Evolutionary conservation across 2,329 filamentous ascomycete species (phyloP).

Genomic region (Cytospora piceae): DNA sequence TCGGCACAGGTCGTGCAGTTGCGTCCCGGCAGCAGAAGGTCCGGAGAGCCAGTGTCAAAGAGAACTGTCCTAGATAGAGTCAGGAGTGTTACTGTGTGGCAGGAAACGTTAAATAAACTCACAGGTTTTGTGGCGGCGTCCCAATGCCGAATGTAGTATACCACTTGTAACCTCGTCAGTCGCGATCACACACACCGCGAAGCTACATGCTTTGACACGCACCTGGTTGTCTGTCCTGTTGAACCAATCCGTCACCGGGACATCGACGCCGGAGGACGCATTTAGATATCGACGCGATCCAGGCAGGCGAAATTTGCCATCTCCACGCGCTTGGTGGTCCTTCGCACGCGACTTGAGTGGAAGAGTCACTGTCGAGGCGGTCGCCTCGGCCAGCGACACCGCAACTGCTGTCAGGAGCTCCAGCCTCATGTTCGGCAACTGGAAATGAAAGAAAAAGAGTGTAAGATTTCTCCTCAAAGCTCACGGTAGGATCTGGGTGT

Average conservation of each 20-base stretch:
- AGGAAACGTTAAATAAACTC: too few relatives aligned
- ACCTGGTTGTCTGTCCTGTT: constrained; percentile 27
- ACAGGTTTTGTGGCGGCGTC: constrained; percentile 36
- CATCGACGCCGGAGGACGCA: constrained; percentile 3
- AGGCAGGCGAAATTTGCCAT: constrained; percentile 1
- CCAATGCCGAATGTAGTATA: constrained; percentile 31
- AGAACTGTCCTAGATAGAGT: constrained; percentile 35
- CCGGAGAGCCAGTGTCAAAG: constrained; percentile 38
- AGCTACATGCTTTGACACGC: not conserved
- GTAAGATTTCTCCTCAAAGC: not conserved
- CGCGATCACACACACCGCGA: not conserved
- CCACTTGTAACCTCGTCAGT: constrained; percentile 22
- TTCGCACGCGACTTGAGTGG: constrained; percentile 17
- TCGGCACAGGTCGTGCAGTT: constrained; percentile 37
- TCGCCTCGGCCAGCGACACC: not conserved
- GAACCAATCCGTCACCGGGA: constrained; percentile 28
- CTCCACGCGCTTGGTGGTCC: not conserved
- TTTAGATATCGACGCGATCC: not conserved
- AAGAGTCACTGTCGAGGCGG: constrained; percentile 14
- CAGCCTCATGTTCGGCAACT: not conserved
- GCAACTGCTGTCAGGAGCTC: not conserved
- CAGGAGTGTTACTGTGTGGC: too few relatives aligned
- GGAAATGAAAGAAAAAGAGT: not conserved
- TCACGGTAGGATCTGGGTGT: not conserved
- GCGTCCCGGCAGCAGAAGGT: constrained; percentile 37